Conservation (phyloP, 768 basidiomycete genomes). For the Hortiboletus flavorubellus region DNA sequence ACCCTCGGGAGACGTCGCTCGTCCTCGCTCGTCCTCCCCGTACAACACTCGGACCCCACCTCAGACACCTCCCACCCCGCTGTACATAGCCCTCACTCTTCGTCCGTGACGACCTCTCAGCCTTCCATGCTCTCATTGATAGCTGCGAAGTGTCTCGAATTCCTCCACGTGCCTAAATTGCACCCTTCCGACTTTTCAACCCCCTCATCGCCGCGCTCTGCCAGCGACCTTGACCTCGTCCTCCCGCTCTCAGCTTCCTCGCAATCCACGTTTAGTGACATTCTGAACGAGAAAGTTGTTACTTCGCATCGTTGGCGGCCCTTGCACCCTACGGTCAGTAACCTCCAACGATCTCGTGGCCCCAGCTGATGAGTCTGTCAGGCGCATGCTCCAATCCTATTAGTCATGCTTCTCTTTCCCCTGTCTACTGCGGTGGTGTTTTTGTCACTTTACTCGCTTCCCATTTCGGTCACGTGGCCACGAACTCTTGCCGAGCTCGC, state of each 20-base stretch:
- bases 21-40: conserved; percentile 41
- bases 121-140: conserved; percentile 52
- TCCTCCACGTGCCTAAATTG: conserved; percentile 47
- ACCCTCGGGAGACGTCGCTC: conserved; percentile 57
- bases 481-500: conserved; percentile 72
- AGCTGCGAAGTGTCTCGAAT: conserved; percentile 48
- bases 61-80: neutral
- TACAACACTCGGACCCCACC: conserved; percentile 16
- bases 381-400: conserved; percentile 63
- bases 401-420: conserved; percentile 63
- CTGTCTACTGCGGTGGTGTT: conserved; percentile 59
- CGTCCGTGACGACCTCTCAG: conserved; percentile 15
- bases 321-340: conserved; percentile 36
- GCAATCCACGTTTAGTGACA: conserved; percentile 42
- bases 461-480: conserved; percentile 75
- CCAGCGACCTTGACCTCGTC: conserved; percentile 40
- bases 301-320: conserved; percentile 29
- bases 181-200: conserved; percentile 39
- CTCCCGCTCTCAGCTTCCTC: conserved; percentile 57
- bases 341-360: conserved; percentile 1
- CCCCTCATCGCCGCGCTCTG: conserved; percentile 44
- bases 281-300: conserved; percentile 38
- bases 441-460: conserved; percentile 49
- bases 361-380: conserved; percentile 18
- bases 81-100: neutral